Conservation (phyloP, 1,139 yeast genomes). For the Hanseniaspora uvarum region DNA sequence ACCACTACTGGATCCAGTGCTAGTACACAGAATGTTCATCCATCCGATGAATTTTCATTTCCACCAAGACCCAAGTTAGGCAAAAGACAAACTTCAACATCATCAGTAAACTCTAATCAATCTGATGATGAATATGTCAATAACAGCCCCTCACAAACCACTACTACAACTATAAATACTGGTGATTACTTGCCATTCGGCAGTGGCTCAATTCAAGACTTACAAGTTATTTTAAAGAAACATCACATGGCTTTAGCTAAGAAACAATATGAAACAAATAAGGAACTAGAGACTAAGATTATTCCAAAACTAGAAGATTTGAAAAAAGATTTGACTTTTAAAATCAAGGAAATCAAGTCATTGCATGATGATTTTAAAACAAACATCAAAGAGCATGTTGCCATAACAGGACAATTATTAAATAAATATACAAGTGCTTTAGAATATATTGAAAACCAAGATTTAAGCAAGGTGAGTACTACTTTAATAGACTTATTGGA, state of each 20-base stretch:
- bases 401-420: conserved; percentile 37
- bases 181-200: conserved; percentile 44
- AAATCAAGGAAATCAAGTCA: conserved; percentile 39
- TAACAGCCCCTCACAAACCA: conserved; percentile 14
- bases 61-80: conserved; percentile 13
- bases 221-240: conserved; percentile 39
- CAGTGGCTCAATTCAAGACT: conserved; percentile 42
- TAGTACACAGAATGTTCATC: not conserved
- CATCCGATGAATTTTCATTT: conserved; percentile 6
- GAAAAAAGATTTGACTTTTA: conserved; percentile 52
- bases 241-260: conserved; percentile 39
- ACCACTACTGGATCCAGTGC: not conserved
- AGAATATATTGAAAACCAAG: conserved; percentile 22
- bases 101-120: conserved; percentile 13
- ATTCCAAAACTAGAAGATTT: conserved; percentile 63
- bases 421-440: conserved; percentile 39
- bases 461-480: conserved; percentile 4
- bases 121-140: conserved; percentile 15
- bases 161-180: conserved; percentile 28
- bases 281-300: conserved; percentile 47
- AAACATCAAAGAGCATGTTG: conserved; percentile 30
- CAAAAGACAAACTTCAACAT: not conserved
- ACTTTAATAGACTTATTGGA: conserved; percentile 19
- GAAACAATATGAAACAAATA: conserved; percentile 42
- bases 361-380: conserved; percentile 31